Evolutionary conservation across 2,329 filamentous ascomycete species (phyloP).

Genomic region (Aspergillus ochraceus): DNA sequence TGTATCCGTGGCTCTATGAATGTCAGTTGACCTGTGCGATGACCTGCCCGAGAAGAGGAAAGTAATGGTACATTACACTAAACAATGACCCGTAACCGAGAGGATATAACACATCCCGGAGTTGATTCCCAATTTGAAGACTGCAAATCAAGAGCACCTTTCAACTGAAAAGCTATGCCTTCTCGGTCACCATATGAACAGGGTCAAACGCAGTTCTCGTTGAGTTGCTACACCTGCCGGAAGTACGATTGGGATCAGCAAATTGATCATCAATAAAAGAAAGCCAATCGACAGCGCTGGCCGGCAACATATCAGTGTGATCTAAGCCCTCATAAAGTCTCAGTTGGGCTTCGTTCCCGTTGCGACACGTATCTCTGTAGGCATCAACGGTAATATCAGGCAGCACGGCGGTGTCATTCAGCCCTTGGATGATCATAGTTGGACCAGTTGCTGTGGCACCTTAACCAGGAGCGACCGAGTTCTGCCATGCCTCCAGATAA

Average conservation of each 20-base stretch:
- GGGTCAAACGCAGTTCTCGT: neutral
- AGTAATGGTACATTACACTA: too few species aligned
- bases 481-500: neutral
- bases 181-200: neutral
- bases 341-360: neutral
- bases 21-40: too few species aligned
- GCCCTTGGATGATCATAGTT: neutral
- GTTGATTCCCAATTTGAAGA: too few species aligned
- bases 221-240: neutral
- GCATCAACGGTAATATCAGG: neutral
- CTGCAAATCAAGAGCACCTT: too few species aligned
- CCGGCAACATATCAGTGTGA: conserved; percentile 1
- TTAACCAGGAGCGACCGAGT: neutral
- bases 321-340: neutral
- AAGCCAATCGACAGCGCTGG: conserved; percentile 2
- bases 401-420: neutral
- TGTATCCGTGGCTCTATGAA: too few species aligned
- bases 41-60: too few species aligned
- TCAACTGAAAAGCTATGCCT: neutral
- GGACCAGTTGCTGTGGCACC: neutral
- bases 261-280: conserved; percentile 2
- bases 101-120: too few species aligned
- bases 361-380: neutral
- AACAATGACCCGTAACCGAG: too few species aligned
- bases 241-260: neutral